These are phyloP conservation scores for Suillus hirtellus DNA, from an alignment of 768 basidiomycete genomes.

Conservation along the genomic window DNA sequence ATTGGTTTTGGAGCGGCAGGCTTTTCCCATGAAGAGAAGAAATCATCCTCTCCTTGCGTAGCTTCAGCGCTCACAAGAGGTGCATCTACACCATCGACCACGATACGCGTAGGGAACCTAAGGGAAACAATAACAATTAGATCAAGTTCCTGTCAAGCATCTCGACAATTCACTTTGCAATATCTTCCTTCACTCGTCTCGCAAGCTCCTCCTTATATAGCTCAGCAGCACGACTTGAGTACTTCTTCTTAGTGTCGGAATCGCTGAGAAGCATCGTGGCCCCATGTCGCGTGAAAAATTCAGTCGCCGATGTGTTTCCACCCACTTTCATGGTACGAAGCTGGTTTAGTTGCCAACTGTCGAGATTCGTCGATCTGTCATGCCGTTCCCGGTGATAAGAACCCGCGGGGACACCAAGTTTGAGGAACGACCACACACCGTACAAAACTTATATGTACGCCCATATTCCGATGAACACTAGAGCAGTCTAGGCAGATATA, in stretches of 20 bases:
- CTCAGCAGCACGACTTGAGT: slow-evolving; percentile 79
- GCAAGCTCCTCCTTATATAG: slow-evolving; percentile 92
- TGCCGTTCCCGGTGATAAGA: slow-evolving; percentile 18
- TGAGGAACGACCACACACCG: slow-evolving; percentile 51
- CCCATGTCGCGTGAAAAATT: slow-evolving; percentile 90
- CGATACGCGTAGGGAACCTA: slow-evolving; percentile 77
- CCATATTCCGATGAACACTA: slow-evolving; percentile 91
- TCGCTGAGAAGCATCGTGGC: slow-evolving; percentile 68
- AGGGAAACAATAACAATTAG: slow-evolving; percentile 14
- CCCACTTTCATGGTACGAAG: slow-evolving; percentile 96
- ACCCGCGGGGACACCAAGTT: not conserved
- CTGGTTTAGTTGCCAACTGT: slow-evolving; percentile 89
- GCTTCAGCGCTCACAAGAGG: slow-evolving; percentile 39
- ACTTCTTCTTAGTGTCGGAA: slow-evolving; percentile 85
- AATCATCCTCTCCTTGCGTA: slow-evolving; percentile 76
- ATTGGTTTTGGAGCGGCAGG: slow-evolving; percentile 56
- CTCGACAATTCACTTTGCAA: slow-evolving; percentile 49
- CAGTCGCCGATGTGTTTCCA: slow-evolving; percentile 82
- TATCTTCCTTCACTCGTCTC: slow-evolving; percentile 77
- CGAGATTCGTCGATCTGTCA: slow-evolving; percentile 90
- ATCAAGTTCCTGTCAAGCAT: not conserved
- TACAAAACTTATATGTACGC: slow-evolving; percentile 97
- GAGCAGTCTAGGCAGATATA: slow-evolving; percentile 99
- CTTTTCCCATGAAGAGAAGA: slow-evolving; percentile 97
- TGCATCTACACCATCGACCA: slow-evolving; percentile 78